Evolutionary conservation across 805 yeast genomes (phyloP).

Genomic region (Candida namnaoensis): DNA sequence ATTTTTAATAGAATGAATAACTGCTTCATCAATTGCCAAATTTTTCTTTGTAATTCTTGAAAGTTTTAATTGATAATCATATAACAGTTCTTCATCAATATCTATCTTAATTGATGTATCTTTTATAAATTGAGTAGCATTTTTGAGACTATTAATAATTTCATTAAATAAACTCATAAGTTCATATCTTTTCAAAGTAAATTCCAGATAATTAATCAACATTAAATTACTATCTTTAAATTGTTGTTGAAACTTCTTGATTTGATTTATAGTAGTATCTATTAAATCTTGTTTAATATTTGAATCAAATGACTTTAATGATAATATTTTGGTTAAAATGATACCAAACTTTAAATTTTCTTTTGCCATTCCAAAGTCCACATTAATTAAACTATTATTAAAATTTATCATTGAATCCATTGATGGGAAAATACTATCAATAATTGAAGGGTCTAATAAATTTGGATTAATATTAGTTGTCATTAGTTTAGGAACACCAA

Average conservation of each 20-base stretch:
- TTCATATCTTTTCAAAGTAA: slow-evolving; percentile 21
- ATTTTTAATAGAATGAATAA: slow-evolving; percentile 7
- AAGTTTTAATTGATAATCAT: slow-evolving; percentile 31
- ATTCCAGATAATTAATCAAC: slow-evolving; percentile 5
- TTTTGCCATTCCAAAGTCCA: slow-evolving; percentile 7
- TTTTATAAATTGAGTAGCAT: background rate
- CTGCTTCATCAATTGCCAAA: slow-evolving; percentile 6
- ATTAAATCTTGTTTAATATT: background rate
- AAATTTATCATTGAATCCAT: slow-evolving; percentile 1
- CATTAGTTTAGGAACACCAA: slow-evolving; percentile 33
- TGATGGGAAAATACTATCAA: slow-evolving; percentile 13
- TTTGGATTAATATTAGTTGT: background rate
- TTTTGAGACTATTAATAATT: slow-evolving; percentile 8
- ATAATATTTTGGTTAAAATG: slow-evolving; percentile 11
- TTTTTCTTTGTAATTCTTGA: slow-evolving; percentile 26
- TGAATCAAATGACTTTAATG: background rate
- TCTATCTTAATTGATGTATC: slow-evolving; percentile 1
- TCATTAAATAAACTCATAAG: slow-evolving; percentile 28
- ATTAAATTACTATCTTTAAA: too few relatives aligned
- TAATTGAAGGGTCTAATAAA: slow-evolving; percentile 7
- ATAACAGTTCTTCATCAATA: slow-evolving; percentile 19
- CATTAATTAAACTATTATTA: background rate
- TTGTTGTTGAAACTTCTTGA: background rate
- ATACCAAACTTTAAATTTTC: slow-evolving; percentile 18
- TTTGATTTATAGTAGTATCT: background rate